Conservation (phyloP, 345 rosid species). For the Gynandropsis gynandra region DNA sequence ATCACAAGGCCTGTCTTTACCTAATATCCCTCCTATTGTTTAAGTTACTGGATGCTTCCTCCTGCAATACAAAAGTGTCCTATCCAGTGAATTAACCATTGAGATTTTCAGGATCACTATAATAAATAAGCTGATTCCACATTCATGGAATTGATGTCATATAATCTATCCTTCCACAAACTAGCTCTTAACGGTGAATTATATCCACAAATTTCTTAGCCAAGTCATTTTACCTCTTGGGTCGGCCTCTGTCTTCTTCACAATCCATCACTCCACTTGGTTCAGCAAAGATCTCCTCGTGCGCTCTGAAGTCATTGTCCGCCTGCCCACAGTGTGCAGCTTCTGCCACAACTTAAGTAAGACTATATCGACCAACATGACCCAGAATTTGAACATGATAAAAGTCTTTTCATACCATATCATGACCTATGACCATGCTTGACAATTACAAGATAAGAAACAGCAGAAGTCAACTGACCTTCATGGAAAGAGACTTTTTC, state of each 20-base stretch:
- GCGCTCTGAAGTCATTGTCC: constrained; percentile 67
- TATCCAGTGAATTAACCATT: not conserved
- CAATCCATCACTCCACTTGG: constrained; percentile 95
- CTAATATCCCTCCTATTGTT: constrained; percentile 28
- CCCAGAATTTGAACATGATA: not conserved
- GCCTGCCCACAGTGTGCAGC: constrained; percentile 94
- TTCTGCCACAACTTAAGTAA: constrained; percentile 99
- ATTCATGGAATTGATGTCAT: too few species aligned
- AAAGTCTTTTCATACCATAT: not conserved
- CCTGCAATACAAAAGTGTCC: constrained; percentile 37
- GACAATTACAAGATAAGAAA: not conserved
- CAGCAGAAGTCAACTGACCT: constrained; percentile 72
- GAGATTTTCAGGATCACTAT: too few species aligned
- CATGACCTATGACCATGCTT: constrained; percentile 2
- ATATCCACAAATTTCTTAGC: not conserved
- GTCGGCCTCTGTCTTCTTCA: constrained; percentile 78
- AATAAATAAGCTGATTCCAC: too few species aligned
- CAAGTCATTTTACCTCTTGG: constrained; percentile 57
- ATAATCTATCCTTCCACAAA: too few species aligned
- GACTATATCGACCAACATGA: constrained; percentile 59
- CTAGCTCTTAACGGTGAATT: too few species aligned
- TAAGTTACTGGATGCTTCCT: constrained; percentile 64
- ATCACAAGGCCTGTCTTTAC: constrained; percentile 10
- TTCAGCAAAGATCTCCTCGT: constrained; percentile 86
- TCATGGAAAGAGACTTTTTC: constrained; percentile 69